These are phyloP conservation scores for Omphalotus olearius DNA, from an alignment of 1,284 basidiomycete genomes.

Conservation along the genomic window DNA sequence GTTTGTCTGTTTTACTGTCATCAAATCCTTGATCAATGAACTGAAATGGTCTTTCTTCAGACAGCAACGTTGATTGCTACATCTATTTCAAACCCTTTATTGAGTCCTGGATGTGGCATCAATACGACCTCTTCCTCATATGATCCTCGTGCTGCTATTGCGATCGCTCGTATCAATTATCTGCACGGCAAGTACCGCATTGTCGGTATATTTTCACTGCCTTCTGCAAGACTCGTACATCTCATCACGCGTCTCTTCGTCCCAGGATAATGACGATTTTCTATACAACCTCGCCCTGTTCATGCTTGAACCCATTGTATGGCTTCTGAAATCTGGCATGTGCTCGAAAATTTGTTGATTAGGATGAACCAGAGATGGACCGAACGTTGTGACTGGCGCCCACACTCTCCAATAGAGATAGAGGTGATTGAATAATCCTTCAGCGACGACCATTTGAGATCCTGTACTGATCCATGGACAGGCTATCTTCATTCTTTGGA, in stretches of 20 bases:
- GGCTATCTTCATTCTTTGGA: slow-evolving; percentile 11
- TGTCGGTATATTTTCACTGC: not conserved
- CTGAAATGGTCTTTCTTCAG: not conserved
- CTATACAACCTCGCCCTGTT: slow-evolving; percentile 9
- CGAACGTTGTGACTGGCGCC: slow-evolving; percentile 3
- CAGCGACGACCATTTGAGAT: not conserved
- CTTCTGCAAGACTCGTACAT: not conserved
- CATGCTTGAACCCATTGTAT: slow-evolving; percentile 7
- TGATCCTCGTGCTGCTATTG: slow-evolving; percentile 11
- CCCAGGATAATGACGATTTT: slow-evolving; percentile 7
- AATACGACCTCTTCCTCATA: not conserved
- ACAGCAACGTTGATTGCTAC: slow-evolving; percentile 7
- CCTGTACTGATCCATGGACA: not conserved
- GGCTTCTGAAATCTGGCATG: not conserved
- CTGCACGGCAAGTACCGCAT: slow-evolving; percentile 10
- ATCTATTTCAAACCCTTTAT: slow-evolving; percentile 4
- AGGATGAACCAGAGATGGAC: slow-evolving; percentile 6
- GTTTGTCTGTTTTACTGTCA: not conserved
- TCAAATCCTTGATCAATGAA: not conserved
- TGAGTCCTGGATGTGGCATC: not conserved
- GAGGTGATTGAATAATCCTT: not conserved
- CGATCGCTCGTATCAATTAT: slow-evolving; percentile 9
- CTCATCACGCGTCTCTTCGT: not conserved
- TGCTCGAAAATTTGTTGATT: too few relatives aligned
- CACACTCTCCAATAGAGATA: slow-evolving; percentile 2